A percentile compares a stretch with the other conserved stretches of the same genome.
phyloP scores from a whole-genome alignment of 306 rosid genomes.

The Ziziphus jujuba region DNA sequence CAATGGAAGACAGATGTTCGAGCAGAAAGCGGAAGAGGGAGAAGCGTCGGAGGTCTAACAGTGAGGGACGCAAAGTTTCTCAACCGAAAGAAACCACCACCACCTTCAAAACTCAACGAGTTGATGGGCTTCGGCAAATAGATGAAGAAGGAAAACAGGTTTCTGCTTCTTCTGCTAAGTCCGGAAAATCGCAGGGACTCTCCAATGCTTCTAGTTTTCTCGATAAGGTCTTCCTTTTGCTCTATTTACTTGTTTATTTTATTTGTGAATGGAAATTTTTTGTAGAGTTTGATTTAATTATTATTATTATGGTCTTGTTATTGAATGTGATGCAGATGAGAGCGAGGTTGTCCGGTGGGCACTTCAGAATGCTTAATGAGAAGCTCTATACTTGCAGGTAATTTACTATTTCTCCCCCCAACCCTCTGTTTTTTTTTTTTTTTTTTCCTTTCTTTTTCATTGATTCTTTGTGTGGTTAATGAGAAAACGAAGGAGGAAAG shows the following conservation, averaged over 20 bases:
- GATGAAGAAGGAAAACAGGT: background rate
- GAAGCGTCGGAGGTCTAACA: constrained; percentile 19
- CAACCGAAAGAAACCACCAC: background rate
- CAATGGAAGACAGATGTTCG: constrained; percentile 40
- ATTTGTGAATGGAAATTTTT: background rate
- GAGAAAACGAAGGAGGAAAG: background rate
- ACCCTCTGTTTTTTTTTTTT: background rate
- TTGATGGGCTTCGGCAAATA: background rate
- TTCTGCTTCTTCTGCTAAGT: constrained; percentile 25
- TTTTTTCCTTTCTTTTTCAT: background rate
- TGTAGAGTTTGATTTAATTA: background rate
- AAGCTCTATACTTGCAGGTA: constrained; percentile 99
- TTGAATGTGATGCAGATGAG: constrained; percentile 57
- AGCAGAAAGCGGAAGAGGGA: constrained; percentile 56
- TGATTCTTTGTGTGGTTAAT: background rate
- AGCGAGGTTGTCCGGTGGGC: constrained; percentile 86
- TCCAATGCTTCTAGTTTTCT: constrained; percentile 58
- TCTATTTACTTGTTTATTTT: background rate
- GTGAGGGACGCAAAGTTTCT: constrained; percentile 4
- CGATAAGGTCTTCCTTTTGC: constrained; percentile 43
- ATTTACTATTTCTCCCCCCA: background rate
- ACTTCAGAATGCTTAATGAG: constrained; percentile 94
- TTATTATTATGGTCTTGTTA: constrained; percentile 7
- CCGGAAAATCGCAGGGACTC: constrained; percentile 30
- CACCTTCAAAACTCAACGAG: background rate